phyloP scores from a whole-genome alignment of 306 rosid species.

The Medicago lupulina region DNA sequence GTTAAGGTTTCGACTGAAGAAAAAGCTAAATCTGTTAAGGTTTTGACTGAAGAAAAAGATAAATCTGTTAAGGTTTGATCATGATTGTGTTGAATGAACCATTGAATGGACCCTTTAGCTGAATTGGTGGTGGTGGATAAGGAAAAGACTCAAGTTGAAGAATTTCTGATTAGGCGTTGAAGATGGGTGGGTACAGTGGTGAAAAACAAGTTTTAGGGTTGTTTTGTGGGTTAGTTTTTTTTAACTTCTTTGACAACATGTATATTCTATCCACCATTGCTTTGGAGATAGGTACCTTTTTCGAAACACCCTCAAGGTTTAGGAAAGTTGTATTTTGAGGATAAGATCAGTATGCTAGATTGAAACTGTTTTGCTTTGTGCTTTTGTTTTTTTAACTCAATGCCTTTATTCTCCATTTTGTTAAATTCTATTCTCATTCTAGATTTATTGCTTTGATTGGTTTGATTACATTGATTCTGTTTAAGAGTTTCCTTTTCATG shows the following conservation, averaged over 20 bases:
- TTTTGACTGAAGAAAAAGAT: slow-evolving; percentile 43
- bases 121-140: slow-evolving; percentile 38
- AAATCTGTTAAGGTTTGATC: slow-evolving; percentile 46
- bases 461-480: slow-evolving; percentile 43
- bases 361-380: slow-evolving; percentile 41
- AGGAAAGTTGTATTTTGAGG: slow-evolving; percentile 73
- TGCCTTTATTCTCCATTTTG: slow-evolving; percentile 48
- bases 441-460: slow-evolving; percentile 32
- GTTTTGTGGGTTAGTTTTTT: slow-evolving; percentile 54
- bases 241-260: slow-evolving; percentile 67
- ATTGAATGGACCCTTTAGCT: slow-evolving; percentile 44
- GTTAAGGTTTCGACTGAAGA: background rate
- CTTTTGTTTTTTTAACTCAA: slow-evolving; percentile 40
- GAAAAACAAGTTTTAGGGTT: slow-evolving; percentile 55
- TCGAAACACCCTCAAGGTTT: slow-evolving; percentile 54
- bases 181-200: slow-evolving; percentile 63
- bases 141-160: slow-evolving; percentile 35
- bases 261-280: slow-evolving; percentile 72
- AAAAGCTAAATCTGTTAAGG: slow-evolving; percentile 2
- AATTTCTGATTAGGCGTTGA: slow-evolving; percentile 52
- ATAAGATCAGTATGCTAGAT: slow-evolving; percentile 44
- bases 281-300: slow-evolving; percentile 59
- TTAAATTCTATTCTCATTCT: slow-evolving; percentile 42
- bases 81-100: background rate
- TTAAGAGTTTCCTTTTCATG: slow-evolving; percentile 27